Percentiles rank a stretch among this genome's conserved stretches.
These are phyloP conservation scores for Alternaria viburni DNA, from an alignment of 2,329 filamentous ascomycete species.

Conservation along the genomic window DNA sequence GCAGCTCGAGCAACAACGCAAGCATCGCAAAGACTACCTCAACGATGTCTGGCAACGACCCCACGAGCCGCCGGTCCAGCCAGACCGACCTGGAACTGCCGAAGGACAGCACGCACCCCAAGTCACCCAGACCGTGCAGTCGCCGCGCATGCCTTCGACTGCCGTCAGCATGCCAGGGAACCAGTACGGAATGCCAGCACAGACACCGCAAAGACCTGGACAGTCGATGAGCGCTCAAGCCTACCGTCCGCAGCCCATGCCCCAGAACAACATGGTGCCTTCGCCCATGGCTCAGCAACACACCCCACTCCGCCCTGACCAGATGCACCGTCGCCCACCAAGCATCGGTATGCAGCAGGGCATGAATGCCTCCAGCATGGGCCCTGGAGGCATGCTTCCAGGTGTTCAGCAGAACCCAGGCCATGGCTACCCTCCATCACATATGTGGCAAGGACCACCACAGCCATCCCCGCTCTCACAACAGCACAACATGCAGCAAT, in stretches of 20 bases:
- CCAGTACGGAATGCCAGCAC: conserved; percentile 64
- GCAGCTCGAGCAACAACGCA: conserved; percentile 77
- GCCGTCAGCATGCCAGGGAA: conserved; percentile 61
- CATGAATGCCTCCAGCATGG: conserved; percentile 41
- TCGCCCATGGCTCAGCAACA: conserved; percentile 75
- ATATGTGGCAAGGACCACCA: conserved; percentile 58
- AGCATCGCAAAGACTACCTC: conserved; percentile 78
- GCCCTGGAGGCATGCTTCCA: conserved; percentile 45
- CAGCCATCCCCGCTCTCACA: conserved; percentile 57
- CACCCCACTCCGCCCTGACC: conserved; percentile 63
- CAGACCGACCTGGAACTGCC: conserved; percentile 48
- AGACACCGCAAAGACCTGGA: conserved; percentile 62
- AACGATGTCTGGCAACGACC: conserved; percentile 82
- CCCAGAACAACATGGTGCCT: conserved; percentile 74
- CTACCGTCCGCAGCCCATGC: conserved; percentile 74
- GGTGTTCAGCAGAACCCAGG: conserved; percentile 50
- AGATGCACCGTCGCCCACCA: conserved; percentile 72
- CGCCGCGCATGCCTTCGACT: conserved; percentile 64
- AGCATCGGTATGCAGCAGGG: conserved; percentile 48
- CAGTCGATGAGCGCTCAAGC: conserved; percentile 69
- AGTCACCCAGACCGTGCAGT: conserved; percentile 54
- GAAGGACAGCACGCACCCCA: conserved; percentile 49
- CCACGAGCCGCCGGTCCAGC: conserved; percentile 74
- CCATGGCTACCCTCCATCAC: conserved; percentile 54
- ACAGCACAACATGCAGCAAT: conserved; percentile 55